phyloP scores from a whole-genome alignment of 2,329 filamentous ascomycete species.

The Stemphylium lycopersici region DNA sequence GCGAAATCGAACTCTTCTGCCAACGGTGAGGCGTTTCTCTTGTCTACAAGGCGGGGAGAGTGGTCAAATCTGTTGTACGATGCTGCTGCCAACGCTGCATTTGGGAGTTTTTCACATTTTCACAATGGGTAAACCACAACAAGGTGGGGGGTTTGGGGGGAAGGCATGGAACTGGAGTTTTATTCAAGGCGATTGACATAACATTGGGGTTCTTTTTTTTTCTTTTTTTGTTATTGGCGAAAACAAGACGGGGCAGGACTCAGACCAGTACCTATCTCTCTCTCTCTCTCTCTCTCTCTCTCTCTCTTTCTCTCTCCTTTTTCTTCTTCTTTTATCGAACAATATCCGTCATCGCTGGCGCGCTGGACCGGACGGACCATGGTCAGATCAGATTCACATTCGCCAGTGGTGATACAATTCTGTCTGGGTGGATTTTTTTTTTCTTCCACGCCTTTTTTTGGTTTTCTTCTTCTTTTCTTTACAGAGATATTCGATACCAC shows the following conservation, averaged over 20 bases:
- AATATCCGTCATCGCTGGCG: not conserved
- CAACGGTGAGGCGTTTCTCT: conserved; percentile 35
- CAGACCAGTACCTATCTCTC: not conserved
- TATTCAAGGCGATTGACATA: not conserved
- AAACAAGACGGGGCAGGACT: not conserved
- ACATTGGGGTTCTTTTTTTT: not conserved
- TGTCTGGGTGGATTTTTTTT: not conserved
- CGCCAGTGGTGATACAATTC: too few relatives aligned
- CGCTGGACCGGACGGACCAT: not conserved
- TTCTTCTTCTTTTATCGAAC: not conserved
- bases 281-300: not conserved
- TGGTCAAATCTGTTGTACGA: not conserved
- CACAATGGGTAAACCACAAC: not conserved
- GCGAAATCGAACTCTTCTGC: conserved; percentile 74
- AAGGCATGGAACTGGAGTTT: conserved; percentile 12
- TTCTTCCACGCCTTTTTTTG: not conserved
- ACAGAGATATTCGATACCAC: not conserved
- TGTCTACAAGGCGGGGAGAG: not conserved
- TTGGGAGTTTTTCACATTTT: not conserved
- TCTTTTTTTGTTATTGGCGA: not conserved
- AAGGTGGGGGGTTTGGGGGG: not conserved
- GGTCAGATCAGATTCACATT: too few relatives aligned
- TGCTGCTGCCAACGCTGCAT: not conserved
- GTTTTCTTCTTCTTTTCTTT: not conserved
- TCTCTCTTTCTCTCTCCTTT: not conserved